These are phyloP conservation scores for Groenewaldozyma auringiensis DNA, from an alignment of 1,139 yeast species.

Conservation along the genomic window DNA sequence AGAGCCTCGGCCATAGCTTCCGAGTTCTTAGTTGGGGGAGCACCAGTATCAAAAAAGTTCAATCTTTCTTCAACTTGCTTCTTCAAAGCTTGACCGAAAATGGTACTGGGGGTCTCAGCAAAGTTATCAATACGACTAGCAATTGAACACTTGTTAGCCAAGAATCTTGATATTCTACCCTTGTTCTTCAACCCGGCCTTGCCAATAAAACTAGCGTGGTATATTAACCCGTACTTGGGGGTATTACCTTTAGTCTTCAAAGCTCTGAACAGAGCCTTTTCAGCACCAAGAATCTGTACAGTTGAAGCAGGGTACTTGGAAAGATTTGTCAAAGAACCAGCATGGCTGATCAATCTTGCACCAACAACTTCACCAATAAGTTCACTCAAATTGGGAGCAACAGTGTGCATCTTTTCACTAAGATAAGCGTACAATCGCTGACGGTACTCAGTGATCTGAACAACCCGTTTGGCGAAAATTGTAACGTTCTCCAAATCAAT, in stretches of 20 bases:
- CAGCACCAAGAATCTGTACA: constrained; percentile 97
- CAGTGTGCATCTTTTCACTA: constrained; percentile 92
- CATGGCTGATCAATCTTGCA: constrained; percentile 95
- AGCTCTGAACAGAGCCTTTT: constrained; percentile 97
- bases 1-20: constrained; percentile 92
- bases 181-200: constrained; percentile 95
- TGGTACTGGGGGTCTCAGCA: constrained; percentile 48
- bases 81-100: constrained; percentile 84
- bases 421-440: constrained; percentile 79
- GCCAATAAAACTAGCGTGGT: constrained; percentile 95
- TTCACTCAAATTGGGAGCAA: constrained; percentile 95
- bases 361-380: constrained; percentile 98
- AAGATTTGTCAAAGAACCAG: constrained; percentile 92
- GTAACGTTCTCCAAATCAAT: constrained; percentile 85
- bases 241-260: constrained; percentile 97
- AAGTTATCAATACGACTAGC: constrained; percentile 98
- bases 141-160: constrained; percentile 97
- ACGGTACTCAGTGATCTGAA: constrained; percentile 88
- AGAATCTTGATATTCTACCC: constrained; percentile 97
- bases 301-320: constrained; percentile 99
- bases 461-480: constrained; percentile 91
- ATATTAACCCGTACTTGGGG: constrained; percentile 95
- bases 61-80: constrained; percentile 97
- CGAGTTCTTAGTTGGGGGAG: constrained; percentile 91
- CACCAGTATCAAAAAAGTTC: constrained; percentile 92